These are phyloP conservation scores for Olyra latifolia DNA, from an alignment of 176 grass and related monocot species.

Conservation along the genomic window DNA sequence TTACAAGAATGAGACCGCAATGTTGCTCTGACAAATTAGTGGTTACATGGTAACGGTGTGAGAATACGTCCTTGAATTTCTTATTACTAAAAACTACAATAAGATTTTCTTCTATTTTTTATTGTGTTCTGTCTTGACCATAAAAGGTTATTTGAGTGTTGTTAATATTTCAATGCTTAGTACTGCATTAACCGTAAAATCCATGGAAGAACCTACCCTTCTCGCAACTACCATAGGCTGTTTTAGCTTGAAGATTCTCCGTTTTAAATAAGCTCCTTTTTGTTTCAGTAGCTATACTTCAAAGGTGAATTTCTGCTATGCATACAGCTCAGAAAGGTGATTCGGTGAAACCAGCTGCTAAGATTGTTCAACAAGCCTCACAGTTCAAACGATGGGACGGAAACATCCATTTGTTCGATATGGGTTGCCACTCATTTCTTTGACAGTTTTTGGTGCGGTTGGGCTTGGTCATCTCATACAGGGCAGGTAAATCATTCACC, in stretches of 20 bases:
- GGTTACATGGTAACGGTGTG: neutral
- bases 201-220: neutral
- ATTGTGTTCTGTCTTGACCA: neutral
- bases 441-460: constrained; percentile 84
- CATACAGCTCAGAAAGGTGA: constrained; percentile 44
- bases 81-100: too few species aligned
- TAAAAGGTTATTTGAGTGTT: neutral
- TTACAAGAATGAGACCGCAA: neutral
- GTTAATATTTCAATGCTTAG: neutral
- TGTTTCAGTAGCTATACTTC: neutral
- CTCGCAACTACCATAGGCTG: neutral
- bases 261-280: neutral
- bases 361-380: constrained; percentile 45
- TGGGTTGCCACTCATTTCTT: constrained; percentile 81
- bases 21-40: too few species aligned
- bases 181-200: neutral
- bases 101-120: neutral
- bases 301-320: constrained; percentile 19
- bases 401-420: constrained; percentile 82
- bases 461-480: constrained; percentile 88
- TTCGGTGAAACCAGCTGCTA: constrained; percentile 30
- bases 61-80: too few species aligned
- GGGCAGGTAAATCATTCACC: constrained; percentile 54
- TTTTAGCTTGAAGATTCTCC: neutral
- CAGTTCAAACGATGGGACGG: constrained; percentile 74